Evolutionary conservation across 2,329 filamentous ascomycete genomes (phyloP).

Genomic region (Pseudogymnoascus verrucosus): DNA sequence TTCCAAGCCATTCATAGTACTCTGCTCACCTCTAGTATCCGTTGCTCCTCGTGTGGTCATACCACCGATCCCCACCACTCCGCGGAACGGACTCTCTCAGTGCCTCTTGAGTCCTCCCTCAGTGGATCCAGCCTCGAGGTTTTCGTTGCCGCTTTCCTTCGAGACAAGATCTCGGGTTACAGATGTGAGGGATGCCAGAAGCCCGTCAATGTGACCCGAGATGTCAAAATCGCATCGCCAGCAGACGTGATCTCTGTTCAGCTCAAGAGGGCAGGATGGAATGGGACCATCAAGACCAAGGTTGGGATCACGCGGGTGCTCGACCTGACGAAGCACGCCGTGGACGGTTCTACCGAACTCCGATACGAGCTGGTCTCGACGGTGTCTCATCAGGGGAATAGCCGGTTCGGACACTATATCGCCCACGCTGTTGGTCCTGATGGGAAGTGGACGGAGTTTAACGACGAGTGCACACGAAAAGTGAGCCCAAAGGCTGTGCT

Average conservation of each 20-base stretch:
- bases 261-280: constrained; percentile 23
- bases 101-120: constrained; percentile 21
- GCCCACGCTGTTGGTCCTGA: constrained; percentile 14
- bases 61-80: constrained; percentile 17
- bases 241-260: constrained; percentile 23
- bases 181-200: constrained; percentile 22
- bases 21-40: constrained; percentile 15
- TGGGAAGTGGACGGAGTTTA: constrained; percentile 16
- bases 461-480: constrained; percentile 13
- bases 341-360: constrained; percentile 11
- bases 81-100: constrained; percentile 20
- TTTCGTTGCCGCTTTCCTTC: constrained; percentile 21
- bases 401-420: constrained; percentile 18
- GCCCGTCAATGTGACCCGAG: constrained; percentile 11
- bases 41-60: constrained; percentile 22
- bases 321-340: constrained; percentile 20
- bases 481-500: neutral
- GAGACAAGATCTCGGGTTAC: constrained; percentile 21
- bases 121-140: constrained; percentile 15
- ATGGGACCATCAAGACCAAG: constrained; percentile 14
- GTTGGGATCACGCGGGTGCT: constrained; percentile 18
- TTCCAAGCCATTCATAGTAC: constrained; percentile 20
- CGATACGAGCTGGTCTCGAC: constrained; percentile 26
- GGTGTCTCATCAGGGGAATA: constrained; percentile 22
- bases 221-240: constrained; percentile 17